Evolutionary conservation across 768 basidiomycete species (phyloP).

Genomic region (Tulasnella sp.): DNA sequence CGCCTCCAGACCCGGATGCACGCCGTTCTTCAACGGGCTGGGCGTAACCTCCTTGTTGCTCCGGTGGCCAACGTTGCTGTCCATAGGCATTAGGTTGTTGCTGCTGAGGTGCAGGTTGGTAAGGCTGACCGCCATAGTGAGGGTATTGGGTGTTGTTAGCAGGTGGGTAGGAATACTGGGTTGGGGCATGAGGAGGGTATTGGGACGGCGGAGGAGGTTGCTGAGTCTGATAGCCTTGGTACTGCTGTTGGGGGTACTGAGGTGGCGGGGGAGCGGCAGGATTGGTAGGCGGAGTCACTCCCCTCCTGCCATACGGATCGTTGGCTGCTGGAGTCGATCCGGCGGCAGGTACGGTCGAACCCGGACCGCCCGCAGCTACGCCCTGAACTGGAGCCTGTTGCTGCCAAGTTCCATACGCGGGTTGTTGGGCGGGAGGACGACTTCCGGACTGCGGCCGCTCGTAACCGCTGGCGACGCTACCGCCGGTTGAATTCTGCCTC

Average conservation of each 20-base stretch:
- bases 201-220: conserved; percentile 10
- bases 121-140: conserved; percentile 9
- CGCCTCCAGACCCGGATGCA: conserved; percentile 34
- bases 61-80: conserved; percentile 6
- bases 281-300: background rate
- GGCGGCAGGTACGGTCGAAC: background rate
- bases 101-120: conserved; percentile 24
- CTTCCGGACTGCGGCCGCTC: background rate
- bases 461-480: background rate
- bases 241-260: conserved; percentile 23
- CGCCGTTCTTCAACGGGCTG: conserved; percentile 24
- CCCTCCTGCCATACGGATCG: background rate
- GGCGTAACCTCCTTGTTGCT: background rate
- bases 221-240: conserved; percentile 6
- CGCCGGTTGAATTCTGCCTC: conserved; percentile 10
- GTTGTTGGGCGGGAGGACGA: conserved; percentile 11
- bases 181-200: background rate
- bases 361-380: background rate
- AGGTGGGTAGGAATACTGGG: conserved; percentile 24
- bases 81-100: background rate
- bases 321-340: background rate
- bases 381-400: conserved; percentile 10
- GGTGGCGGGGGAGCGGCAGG: background rate
- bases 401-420: conserved; percentile 1
- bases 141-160: conserved; percentile 8